Evolutionary conservation across 805 yeast species (phyloP).

Genomic region (Nakazawaea anatomiae): DNA sequence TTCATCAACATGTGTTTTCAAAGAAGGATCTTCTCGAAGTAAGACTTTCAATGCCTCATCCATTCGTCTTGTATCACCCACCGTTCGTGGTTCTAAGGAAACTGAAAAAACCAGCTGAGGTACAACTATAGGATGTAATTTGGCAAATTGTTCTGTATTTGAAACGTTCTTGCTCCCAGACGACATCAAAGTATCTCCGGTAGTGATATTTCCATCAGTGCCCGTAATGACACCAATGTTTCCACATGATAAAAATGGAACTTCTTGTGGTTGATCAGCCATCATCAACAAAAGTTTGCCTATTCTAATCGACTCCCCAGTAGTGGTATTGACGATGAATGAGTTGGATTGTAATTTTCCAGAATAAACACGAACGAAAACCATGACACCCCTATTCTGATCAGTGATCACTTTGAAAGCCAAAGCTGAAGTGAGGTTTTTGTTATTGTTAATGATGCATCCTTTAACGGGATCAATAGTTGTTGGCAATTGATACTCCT

Average conservation of each 20-base stretch:
- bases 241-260: slow-evolving; percentile 58
- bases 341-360: slow-evolving; percentile 66
- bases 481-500: slow-evolving; percentile 23
- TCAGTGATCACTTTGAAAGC: slow-evolving; percentile 92
- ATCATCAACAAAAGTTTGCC: slow-evolving; percentile 76
- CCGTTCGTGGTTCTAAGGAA: slow-evolving; percentile 73
- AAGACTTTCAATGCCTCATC: slow-evolving; percentile 61
- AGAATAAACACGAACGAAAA: slow-evolving; percentile 82
- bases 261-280: slow-evolving; percentile 80
- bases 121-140: slow-evolving; percentile 67
- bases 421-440: slow-evolving; percentile 65
- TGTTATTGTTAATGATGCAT: slow-evolving; percentile 46
- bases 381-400: slow-evolving; percentile 74
- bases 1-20: slow-evolving; percentile 65
- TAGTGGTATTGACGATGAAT: slow-evolving; percentile 61
- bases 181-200: slow-evolving; percentile 86
- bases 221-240: slow-evolving; percentile 90
- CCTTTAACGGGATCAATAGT: slow-evolving; percentile 38
- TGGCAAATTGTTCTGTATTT: slow-evolving; percentile 36
- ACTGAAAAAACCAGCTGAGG: slow-evolving; percentile 95
- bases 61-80: slow-evolving; percentile 74
- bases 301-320: slow-evolving; percentile 59
- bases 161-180: slow-evolving; percentile 37
- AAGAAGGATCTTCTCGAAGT: slow-evolving; percentile 87
- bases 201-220: slow-evolving; percentile 58